These are phyloP conservation scores for Stevia rebaudiana DNA, from an alignment of 140 eudicot species.

Conservation along the genomic window DNA sequence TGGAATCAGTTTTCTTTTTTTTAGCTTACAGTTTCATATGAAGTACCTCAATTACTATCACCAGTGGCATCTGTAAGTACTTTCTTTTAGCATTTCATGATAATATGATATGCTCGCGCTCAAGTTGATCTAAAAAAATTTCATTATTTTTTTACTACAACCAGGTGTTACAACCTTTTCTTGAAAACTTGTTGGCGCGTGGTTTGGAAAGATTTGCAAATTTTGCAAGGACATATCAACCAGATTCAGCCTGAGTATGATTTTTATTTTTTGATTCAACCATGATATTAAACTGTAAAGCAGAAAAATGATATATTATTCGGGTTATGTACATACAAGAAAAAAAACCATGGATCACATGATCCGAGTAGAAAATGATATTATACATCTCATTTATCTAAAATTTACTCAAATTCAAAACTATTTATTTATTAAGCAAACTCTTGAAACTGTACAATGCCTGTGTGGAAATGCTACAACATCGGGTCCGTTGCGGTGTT, in stretches of 20 bases:
- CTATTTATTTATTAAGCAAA: slow-evolving; percentile 15
- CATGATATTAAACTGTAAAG: background rate
- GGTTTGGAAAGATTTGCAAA: slow-evolving; percentile 78
- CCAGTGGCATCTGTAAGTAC: slow-evolving; percentile 95
- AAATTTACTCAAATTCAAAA: background rate
- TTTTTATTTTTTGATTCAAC: background rate
- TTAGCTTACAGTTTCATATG: slow-evolving; percentile 96
- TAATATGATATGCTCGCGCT: background rate
- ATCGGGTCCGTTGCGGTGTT: slow-evolving; percentile 34
- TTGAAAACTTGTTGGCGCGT: slow-evolving; percentile 49
- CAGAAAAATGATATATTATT: slow-evolving; percentile 2
- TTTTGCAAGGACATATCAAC: slow-evolving; percentile 50
- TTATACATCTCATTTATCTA: slow-evolving; percentile 11
- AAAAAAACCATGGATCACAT: background rate
- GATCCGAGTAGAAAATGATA: background rate
- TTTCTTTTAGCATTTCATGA: background rate
- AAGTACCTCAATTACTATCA: slow-evolving; percentile 71
- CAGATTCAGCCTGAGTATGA: slow-evolving; percentile 33
- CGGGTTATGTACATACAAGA: slow-evolving; percentile 7
- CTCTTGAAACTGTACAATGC: slow-evolving; percentile 54
- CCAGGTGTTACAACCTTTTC: slow-evolving; percentile 90
- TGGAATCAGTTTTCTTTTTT: slow-evolving; percentile 9
- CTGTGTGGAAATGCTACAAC: slow-evolving; percentile 65
- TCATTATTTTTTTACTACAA: background rate
- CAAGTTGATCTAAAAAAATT: background rate